Evolutionary conservation across 192 early-diverging fungal genomes (phyloP).

Genomic region (Entomortierella lignicola): DNA sequence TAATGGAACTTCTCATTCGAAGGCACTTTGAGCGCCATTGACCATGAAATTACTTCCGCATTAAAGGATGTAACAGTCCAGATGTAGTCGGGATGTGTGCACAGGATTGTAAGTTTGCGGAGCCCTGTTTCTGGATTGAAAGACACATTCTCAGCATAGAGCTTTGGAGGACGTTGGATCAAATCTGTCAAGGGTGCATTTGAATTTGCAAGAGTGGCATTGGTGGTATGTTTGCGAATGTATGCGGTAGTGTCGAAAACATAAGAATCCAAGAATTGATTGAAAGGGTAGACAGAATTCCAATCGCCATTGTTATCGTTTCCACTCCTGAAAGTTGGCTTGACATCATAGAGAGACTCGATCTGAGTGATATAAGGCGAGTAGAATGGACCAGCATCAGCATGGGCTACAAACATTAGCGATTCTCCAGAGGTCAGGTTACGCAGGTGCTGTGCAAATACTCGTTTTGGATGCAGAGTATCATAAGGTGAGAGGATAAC

Average conservation of each 20-base stretch:
- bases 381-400: slow-evolving; percentile 65
- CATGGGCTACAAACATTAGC: slow-evolving; percentile 66
- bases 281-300: slow-evolving; percentile 74
- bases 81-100: slow-evolving; percentile 59
- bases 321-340: slow-evolving; percentile 34
- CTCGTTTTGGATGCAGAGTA: slow-evolving; percentile 70
- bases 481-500: slow-evolving; percentile 62
- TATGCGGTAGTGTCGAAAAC: slow-evolving; percentile 58
- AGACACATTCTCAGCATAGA: slow-evolving; percentile 52
- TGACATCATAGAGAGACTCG: slow-evolving; percentile 52
- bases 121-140: slow-evolving; percentile 60
- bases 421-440: slow-evolving; percentile 70
- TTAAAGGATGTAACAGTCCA: slow-evolving; percentile 75
- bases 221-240: slow-evolving; percentile 55
- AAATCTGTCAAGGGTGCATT: slow-evolving; percentile 26
- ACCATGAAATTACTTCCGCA: slow-evolving; percentile 71
- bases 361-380: slow-evolving; percentile 55
- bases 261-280: slow-evolving; percentile 66
- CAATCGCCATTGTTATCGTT: slow-evolving; percentile 60
- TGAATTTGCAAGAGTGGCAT: slow-evolving; percentile 22
- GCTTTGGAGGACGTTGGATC: slow-evolving; percentile 38
- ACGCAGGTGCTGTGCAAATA: slow-evolving; percentile 71
- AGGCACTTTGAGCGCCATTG: slow-evolving; percentile 53
- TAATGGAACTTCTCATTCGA: slow-evolving; percentile 55
- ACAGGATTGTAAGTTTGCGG: slow-evolving; percentile 59